Evolutionary conservation across 768 basidiomycete genomes (phyloP).

Genomic region (Coprinopsis marcescibilis): DNA sequence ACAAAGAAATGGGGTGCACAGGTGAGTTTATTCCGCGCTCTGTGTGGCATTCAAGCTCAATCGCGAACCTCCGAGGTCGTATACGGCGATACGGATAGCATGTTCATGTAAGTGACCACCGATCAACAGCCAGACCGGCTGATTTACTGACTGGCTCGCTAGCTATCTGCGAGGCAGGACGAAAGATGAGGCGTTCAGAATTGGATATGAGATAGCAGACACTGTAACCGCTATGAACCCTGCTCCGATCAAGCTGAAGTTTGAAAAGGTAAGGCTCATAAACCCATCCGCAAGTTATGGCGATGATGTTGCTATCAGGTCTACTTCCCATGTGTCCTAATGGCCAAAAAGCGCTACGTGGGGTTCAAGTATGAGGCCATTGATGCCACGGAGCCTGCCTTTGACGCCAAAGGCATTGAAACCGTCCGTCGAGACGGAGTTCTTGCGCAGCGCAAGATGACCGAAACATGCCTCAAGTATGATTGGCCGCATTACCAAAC

Average conservation of each 20-base stretch:
- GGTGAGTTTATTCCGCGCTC: constrained; percentile 17
- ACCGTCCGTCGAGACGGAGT: constrained; percentile 92
- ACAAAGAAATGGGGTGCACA: constrained; percentile 83
- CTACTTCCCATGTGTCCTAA: constrained; percentile 88
- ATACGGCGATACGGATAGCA: constrained; percentile 96
- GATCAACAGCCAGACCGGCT: background rate
- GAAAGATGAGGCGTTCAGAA: constrained; percentile 88
- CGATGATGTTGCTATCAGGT: constrained; percentile 49
- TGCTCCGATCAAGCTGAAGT: constrained; percentile 89
- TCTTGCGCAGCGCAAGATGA: constrained; percentile 87
- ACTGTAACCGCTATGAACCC: constrained; percentile 84
- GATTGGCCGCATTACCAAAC: no score
- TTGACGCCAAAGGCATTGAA: constrained; percentile 98
- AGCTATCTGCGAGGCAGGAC: constrained; percentile 83
- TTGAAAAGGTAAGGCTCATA: constrained; percentile 74
- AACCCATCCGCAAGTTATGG: background rate
- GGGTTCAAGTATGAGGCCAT: constrained; percentile 91
- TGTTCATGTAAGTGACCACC: constrained; percentile 58
- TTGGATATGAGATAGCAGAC: constrained; percentile 91
- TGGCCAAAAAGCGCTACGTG: constrained; percentile 98
- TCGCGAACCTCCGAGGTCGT: constrained; percentile 49
- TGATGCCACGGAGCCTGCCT: constrained; percentile 70
- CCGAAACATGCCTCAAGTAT: constrained; percentile 84
- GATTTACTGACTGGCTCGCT: background rate
- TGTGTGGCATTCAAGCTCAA: background rate